Evolutionary conservation across 2,329 filamentous ascomycete genomes (phyloP).

Genomic region (Nemania sp.): DNA sequence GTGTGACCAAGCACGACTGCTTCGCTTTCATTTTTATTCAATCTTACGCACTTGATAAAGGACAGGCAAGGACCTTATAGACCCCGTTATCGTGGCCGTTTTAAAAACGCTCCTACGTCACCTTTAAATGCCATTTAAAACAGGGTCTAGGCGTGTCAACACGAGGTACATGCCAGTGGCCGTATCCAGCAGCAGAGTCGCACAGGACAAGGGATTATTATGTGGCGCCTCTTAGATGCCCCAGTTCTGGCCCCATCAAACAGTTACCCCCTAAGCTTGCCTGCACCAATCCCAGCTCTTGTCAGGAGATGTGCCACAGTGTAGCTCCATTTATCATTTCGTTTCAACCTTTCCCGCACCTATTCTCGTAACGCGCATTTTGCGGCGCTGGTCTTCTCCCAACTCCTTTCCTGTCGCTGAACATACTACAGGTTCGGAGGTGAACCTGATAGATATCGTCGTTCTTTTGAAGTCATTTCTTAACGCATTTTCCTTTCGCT

Average conservation of each 20-base stretch:
- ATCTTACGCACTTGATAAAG: no score
- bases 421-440: conserved; percentile 5
- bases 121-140: no score
- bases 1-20: no score
- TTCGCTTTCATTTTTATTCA: no score
- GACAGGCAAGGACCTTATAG: no score
- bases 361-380: no score
- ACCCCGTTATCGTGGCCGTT: no score
- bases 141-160: no score
- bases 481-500: conserved; percentile 12
- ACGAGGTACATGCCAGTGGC: no score
- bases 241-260: conserved; percentile 18
- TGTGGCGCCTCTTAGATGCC: neutral
- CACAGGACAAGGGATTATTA: neutral
- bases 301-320: conserved; percentile 16
- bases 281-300: conserved; percentile 21
- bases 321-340: conserved; percentile 18
- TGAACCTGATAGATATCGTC: conserved; percentile 22
- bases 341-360: conserved; percentile 1
- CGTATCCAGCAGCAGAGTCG: neutral
- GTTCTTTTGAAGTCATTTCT: conserved; percentile 29
- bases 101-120: no score
- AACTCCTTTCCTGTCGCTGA: conserved; percentile 11
- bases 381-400: no score
- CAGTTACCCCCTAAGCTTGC: conserved; percentile 14